Conservation (phyloP, 2,329 filamentous ascomycete species). For the Zymoseptoria ardabiliae region DNA sequence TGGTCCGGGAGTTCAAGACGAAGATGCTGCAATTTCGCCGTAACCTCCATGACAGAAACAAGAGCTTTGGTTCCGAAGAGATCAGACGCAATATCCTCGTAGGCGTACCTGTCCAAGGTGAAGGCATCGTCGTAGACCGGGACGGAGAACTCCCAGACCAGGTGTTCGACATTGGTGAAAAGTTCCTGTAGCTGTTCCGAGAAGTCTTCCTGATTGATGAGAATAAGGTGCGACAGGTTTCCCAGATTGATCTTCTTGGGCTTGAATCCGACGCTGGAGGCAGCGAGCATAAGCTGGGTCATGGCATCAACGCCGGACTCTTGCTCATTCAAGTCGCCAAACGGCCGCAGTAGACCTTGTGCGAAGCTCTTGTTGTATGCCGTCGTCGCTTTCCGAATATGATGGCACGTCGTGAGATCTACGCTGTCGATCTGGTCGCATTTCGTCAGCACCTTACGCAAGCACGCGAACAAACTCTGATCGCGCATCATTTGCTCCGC, state of each 20-base stretch:
- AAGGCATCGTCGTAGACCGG: background rate
- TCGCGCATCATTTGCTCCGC: background rate
- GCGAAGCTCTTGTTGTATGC: background rate
- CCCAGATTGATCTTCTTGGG: background rate
- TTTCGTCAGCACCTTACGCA: background rate
- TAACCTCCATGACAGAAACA: background rate
- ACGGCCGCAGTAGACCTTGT: background rate
- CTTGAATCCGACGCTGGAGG: background rate
- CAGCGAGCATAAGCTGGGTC: background rate
- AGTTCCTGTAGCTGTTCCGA: background rate
- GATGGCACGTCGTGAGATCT: background rate
- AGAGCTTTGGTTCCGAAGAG: background rate
- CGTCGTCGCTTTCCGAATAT: background rate
- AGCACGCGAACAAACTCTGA: background rate
- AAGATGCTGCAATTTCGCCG: background rate
- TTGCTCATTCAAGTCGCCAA: background rate
- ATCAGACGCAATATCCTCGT: background rate
- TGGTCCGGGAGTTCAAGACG: background rate
- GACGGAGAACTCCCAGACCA: background rate
- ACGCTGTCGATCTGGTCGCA: background rate
- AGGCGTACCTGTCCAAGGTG: background rate
- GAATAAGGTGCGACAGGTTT: background rate
- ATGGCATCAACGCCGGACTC: background rate
- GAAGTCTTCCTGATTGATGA: background rate
- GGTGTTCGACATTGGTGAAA: background rate